phyloP scores from a whole-genome alignment of 2,329 filamentous ascomycete genomes.

The Escovopsis sp. region DNA sequence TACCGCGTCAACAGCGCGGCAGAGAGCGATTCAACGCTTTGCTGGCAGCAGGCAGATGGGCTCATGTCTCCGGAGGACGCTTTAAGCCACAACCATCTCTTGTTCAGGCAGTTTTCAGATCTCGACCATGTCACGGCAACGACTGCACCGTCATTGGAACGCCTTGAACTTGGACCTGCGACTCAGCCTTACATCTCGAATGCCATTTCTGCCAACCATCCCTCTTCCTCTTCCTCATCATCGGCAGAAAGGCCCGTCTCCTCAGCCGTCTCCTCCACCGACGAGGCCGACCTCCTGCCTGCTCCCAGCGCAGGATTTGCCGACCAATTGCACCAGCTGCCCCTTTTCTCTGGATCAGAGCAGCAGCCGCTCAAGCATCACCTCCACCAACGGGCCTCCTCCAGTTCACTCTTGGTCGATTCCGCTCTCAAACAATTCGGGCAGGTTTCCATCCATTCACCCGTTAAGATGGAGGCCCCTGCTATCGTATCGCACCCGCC shows the following conservation, averaged over 20 bases:
- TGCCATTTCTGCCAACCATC: too few relatives aligned
- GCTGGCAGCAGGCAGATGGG: conserved; percentile 19
- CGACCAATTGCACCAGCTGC: too few relatives aligned
- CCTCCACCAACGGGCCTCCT: too few relatives aligned
- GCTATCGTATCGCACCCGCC: conserved; percentile 13
- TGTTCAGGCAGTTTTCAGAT: conserved; percentile 24
- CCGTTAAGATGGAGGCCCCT: conserved; percentile 14
- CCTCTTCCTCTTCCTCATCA: background rate
- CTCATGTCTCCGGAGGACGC: conserved; percentile 14
- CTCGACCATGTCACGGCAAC: conserved; percentile 16
- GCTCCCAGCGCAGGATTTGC: conserved; percentile 13
- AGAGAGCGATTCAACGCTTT: conserved; percentile 21
- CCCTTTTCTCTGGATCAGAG: too few relatives aligned
- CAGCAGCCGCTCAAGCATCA: conserved; percentile 10
- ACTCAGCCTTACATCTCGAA: too few relatives aligned
- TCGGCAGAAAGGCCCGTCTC: conserved; percentile 19
- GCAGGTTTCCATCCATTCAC: conserved; percentile 30
- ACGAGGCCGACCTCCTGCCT: conserved; percentile 23
- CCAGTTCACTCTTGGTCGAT: conserved; percentile 23
- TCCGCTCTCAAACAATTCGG: conserved; percentile 32
- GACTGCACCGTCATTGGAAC: background rate
- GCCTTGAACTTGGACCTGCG: too few relatives aligned
- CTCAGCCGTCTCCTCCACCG: conserved; percentile 20
- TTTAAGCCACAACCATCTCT: conserved; percentile 12
- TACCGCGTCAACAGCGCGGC: conserved; percentile 17